Evolutionary conservation across 768 basidiomycete genomes (phyloP).

Genomic region (Tremella mesenterica): DNA sequence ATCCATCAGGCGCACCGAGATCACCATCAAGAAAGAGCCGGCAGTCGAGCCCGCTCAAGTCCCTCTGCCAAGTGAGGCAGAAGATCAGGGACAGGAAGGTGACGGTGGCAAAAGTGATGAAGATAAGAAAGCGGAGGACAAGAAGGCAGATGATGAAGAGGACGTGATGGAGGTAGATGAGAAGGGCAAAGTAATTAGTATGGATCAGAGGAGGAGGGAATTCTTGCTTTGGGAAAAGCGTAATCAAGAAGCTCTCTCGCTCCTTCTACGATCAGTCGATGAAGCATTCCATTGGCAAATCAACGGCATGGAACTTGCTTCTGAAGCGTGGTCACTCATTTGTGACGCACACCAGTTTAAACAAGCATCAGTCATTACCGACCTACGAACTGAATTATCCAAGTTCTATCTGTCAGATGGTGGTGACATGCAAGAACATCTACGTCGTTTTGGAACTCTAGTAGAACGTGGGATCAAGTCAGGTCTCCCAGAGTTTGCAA

Average conservation of each 20-base stretch:
- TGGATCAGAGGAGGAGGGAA: neutral
- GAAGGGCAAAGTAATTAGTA: neutral
- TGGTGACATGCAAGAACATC: neutral
- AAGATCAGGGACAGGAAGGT: neutral
- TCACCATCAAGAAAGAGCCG: too few relatives aligned
- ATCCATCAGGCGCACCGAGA: too few relatives aligned
- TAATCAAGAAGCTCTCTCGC: neutral
- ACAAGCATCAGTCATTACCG: neutral
- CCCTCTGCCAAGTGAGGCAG: too few relatives aligned
- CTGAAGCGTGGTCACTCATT: neutral
- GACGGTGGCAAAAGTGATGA: neutral
- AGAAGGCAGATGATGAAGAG: neutral
- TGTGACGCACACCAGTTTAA: neutral
- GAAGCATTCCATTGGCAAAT: constrained; percentile 2
- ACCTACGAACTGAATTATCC: neutral
- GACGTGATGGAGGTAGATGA: neutral
- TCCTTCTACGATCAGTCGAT: neutral
- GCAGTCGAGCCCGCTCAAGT: too few relatives aligned
- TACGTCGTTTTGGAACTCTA: neutral
- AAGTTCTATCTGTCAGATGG: neutral
- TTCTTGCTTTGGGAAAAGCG: neutral
- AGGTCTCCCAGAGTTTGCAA: neutral
- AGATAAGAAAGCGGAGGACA: neutral
- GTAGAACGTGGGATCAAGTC: neutral
- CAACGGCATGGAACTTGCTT: neutral